Conservation (phyloP, 441 rosid genomes). For the Breynia disticha region DNA sequence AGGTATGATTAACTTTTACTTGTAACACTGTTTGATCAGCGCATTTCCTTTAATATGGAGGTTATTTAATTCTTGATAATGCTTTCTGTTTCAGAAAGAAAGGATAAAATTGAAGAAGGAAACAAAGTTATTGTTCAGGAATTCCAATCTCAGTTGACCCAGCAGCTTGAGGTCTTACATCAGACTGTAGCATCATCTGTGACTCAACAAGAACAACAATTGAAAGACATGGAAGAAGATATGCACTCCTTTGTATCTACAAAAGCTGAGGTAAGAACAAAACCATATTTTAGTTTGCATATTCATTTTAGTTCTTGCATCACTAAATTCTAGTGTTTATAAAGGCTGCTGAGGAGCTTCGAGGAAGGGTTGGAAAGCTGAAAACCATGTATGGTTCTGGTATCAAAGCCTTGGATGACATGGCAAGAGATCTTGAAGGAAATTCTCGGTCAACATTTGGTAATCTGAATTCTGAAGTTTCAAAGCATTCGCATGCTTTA, state of each 20-base stretch:
- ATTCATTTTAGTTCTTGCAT: slow-evolving; percentile 8
- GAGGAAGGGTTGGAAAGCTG: slow-evolving; percentile 56
- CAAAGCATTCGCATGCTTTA: slow-evolving; percentile 66
- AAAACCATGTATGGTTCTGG: slow-evolving; percentile 62
- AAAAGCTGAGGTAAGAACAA: slow-evolving; percentile 57
- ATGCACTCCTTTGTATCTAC: slow-evolving; percentile 85
- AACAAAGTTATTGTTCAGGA: slow-evolving; percentile 66
- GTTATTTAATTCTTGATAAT: slow-evolving; percentile 11
- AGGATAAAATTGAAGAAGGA: slow-evolving; percentile 87
- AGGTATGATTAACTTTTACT: slow-evolving; percentile 37
- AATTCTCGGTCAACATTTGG: slow-evolving; percentile 63
- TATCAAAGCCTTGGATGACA: slow-evolving; percentile 58
- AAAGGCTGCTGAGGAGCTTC: slow-evolving; percentile 80
- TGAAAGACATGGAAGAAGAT: slow-evolving; percentile 85
- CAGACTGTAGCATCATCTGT: slow-evolving; percentile 79
- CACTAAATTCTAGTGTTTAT: slow-evolving; percentile 13
- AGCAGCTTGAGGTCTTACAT: slow-evolving; percentile 72
- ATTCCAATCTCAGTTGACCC: slow-evolving; percentile 69
- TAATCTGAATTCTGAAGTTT: slow-evolving; percentile 71
- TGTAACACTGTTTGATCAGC: slow-evolving; percentile 10
- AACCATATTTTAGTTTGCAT: neutral
- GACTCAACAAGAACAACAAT: slow-evolving; percentile 74
- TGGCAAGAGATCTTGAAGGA: slow-evolving; percentile 61
- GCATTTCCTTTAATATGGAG: slow-evolving; percentile 4
- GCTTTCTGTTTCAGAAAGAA: slow-evolving; percentile 57